Evolutionary conservation across 2,329 filamentous ascomycete genomes (phyloP).

Genomic region (Colletotrichum eremochloae): DNA sequence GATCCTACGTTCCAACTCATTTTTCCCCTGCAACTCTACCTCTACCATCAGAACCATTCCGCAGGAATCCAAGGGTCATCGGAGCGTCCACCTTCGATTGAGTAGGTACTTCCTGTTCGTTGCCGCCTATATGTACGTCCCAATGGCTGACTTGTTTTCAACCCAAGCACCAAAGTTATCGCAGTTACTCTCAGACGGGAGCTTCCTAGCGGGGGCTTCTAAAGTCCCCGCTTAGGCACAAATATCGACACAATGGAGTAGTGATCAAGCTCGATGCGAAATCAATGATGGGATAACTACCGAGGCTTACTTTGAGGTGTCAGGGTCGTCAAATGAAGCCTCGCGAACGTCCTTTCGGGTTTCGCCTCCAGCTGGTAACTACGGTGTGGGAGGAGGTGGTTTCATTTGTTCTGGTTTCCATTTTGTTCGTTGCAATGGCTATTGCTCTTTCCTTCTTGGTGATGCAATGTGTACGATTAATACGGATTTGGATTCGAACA

Average conservation of each 20-base stretch:
- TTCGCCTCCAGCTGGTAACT: neutral
- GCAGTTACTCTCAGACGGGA: neutral
- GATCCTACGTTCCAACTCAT: neutral
- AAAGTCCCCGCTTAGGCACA: neutral
- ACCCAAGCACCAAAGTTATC: neutral
- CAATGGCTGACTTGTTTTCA: neutral
- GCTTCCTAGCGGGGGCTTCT: neutral
- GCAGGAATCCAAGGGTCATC: neutral
- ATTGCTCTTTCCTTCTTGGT: neutral
- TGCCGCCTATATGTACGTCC: neutral
- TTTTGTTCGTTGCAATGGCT: neutral
- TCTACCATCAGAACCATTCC: neutral
- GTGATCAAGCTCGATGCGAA: constrained; percentile 1
- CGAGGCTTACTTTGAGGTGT: neutral
- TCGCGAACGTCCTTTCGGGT: neutral
- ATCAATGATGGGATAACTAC: neutral
- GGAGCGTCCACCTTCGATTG: neutral
- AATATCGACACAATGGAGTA: constrained; percentile 20
- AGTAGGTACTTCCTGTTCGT: neutral
- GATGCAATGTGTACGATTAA: neutral
- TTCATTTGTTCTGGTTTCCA: neutral
- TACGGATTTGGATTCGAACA: neutral
- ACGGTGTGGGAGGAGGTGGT: neutral
- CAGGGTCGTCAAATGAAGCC: neutral
- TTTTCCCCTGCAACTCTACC: neutral